Percentiles rank a stretch among this genome's conserved stretches.
Evolutionary conservation across 495 filamentous ascomycete species (phyloP).

Genomic region (Bombardia bombarda): DNA sequence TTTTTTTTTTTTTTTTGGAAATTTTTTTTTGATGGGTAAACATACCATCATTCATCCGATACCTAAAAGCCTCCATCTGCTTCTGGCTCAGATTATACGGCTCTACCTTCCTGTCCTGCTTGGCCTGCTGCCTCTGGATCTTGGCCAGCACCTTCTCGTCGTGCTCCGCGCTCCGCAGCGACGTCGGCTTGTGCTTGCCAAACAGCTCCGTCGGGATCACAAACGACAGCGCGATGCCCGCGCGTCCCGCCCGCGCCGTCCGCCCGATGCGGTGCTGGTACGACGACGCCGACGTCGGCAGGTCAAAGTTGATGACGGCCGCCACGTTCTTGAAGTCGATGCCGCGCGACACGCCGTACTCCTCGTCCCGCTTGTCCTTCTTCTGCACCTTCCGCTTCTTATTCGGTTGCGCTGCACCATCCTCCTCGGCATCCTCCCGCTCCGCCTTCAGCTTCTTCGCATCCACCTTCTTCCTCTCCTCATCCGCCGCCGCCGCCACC

Average conservation of each 20-base stretch:
- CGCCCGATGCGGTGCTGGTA: constrained; percentile 93
- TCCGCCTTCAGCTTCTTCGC: constrained; percentile 10
- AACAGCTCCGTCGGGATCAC: constrained; percentile 72
- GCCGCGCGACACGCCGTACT: constrained; percentile 86
- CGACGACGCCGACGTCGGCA: constrained; percentile 78
- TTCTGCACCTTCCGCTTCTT: constrained; percentile 28
- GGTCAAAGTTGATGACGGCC: constrained; percentile 93
- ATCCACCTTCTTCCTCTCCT: constrained; percentile 14
- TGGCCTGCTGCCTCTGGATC: constrained; percentile 63
- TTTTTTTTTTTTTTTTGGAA: too few relatives aligned
- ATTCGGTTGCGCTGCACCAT: constrained; percentile 13
- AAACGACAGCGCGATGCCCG: constrained; percentile 93
- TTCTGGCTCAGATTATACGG: constrained; percentile 93
- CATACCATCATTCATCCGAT: constrained; percentile 81
- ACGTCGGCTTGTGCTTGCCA: constrained; percentile 84
- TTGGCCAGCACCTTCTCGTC: constrained; percentile 77
- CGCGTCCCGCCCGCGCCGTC: constrained; percentile 81
- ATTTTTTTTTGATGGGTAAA: background rate
- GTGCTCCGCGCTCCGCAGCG: constrained; percentile 57
- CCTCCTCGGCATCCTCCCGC: constrained; percentile 6
- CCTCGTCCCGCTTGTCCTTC: constrained; percentile 49
- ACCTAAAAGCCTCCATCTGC: constrained; percentile 86
- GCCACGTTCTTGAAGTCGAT: constrained; percentile 89
- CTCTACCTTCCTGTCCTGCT: constrained; percentile 68
- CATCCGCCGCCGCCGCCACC: constrained; percentile 21